Evolutionary conservation across 2,329 filamentous ascomycete species (phyloP), one percentile per base, ranked within the genome.

Genomic region (Rhynchosporium agropyri): DNA sequence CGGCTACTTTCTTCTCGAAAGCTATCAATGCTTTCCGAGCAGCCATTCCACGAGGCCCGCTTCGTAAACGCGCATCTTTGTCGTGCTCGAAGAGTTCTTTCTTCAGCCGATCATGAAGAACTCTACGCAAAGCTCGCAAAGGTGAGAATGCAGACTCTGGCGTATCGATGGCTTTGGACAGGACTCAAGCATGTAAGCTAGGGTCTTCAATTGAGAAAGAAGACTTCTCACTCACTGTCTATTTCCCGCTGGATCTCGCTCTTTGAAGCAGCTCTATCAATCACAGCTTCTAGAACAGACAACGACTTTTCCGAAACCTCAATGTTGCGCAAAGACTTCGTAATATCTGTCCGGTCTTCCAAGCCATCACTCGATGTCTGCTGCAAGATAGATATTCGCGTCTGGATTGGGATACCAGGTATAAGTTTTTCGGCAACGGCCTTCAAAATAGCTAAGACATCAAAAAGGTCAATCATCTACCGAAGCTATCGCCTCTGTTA

Each of bases 391-490:
- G 87, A 82, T 49, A 91, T 82, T 28, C 86, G 81, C 0, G 86
- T 85, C 36, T 83, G 78, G 67, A 88, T 83, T 0, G 88, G 85
- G 45, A 92, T 87, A 0, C 90, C 91, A 0, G 91, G 90, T 15
- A 96, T 89, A 40, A 92, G 80, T 70, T 91, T 91, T 65, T 92
- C 87, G 4, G 87, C 88, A 68, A 96, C 87, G 1, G 91, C 90
- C 71, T 85, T 85, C 15, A 95, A 78, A 6, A 94, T 77, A 0
- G 90, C 87, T 89, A 51, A 6, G 31, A 51, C 3, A 6, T 8
- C 10, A 13, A 20, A 29, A 7, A 48, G 12, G 33, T 15, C 15
- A 15, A 8, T 13, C 3, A 15, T 13, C 5, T 36, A 36, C 33
- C 33, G 3, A 36, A 36, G 20, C 20, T 20, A 20, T 20, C 20